phyloP scores from a whole-genome alignment of 495 filamentous ascomycete genomes.

The Elaphomyces granulatus region DNA sequence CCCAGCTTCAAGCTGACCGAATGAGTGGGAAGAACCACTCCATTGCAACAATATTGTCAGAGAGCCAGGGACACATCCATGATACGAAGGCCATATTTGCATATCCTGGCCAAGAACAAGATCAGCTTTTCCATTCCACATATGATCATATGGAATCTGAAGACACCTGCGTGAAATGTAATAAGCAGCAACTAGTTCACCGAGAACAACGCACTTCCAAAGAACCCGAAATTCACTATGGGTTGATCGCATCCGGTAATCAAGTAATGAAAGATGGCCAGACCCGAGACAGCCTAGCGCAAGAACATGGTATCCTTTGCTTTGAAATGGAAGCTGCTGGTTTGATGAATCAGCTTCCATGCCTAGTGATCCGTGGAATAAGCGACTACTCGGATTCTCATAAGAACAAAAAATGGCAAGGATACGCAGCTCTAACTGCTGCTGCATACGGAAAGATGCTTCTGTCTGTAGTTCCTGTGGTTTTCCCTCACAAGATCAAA shows the following conservation, averaged over 20 bases:
- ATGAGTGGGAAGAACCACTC: slow-evolving; percentile 1
- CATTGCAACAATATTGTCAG: slow-evolving; percentile 3
- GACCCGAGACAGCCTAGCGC: slow-evolving; percentile 14
- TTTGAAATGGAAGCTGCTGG: slow-evolving; percentile 25
- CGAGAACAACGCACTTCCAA: slow-evolving; percentile 2
- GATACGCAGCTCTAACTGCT: slow-evolving; percentile 16
- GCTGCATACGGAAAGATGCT: slow-evolving; percentile 13
- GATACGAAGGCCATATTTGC: slow-evolving; percentile 10
- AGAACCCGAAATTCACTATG: slow-evolving; percentile 15
- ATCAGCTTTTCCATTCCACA: slow-evolving; percentile 12
- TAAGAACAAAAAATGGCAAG: slow-evolving; percentile 17
- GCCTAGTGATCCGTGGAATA: slow-evolving; percentile 15
- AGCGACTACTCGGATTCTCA: slow-evolving; percentile 19
- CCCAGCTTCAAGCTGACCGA: slow-evolving; percentile 9
- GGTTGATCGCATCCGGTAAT: slow-evolving; percentile 22
- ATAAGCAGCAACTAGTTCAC: slow-evolving; percentile 4
- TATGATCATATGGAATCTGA: slow-evolving; percentile 10
- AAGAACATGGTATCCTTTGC: slow-evolving; percentile 10
- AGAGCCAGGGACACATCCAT: slow-evolving; percentile 6
- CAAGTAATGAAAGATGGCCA: slow-evolving; percentile 20
- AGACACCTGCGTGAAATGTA: slow-evolving; percentile 7
- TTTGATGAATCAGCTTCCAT: slow-evolving; percentile 15
- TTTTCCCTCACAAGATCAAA: not conserved
- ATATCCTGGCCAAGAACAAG: slow-evolving; percentile 6
- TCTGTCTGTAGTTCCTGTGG: slow-evolving; percentile 6